Evolutionary conservation across 2,329 filamentous ascomycete species (phyloP).

Genomic region (Teratosphaeria nubilosa): DNA sequence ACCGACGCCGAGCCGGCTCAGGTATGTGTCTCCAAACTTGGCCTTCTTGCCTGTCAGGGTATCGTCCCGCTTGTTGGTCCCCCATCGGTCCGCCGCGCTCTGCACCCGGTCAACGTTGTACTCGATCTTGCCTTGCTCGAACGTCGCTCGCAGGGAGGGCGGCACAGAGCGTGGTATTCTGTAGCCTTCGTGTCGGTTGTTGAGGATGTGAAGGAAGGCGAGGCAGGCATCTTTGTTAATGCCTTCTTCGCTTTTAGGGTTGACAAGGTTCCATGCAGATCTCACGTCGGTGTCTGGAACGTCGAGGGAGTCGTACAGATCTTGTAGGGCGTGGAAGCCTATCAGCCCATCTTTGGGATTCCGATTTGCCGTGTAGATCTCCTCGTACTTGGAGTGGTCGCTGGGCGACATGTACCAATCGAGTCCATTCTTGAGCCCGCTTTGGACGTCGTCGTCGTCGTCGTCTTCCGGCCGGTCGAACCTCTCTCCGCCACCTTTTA

Average conservation of each 20-base stretch:
- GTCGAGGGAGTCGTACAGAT: conserved; percentile 73
- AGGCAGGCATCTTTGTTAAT: conserved; percentile 94
- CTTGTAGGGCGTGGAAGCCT: conserved; percentile 64
- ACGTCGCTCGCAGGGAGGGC: conserved; percentile 78
- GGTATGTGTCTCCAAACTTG: conserved; percentile 95
- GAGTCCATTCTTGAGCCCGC: conserved; percentile 87
- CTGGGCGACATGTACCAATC: conserved; percentile 98
- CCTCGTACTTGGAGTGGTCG: conserved; percentile 90
- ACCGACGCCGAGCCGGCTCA: conserved; percentile 72
- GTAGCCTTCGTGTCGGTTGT: conserved; percentile 89
- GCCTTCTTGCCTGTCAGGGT: conserved; percentile 83
- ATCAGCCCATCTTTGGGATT: conserved; percentile 67
- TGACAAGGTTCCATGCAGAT: conserved; percentile 94
- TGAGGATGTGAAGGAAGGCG: conserved; percentile 92
- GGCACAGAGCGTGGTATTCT: conserved; percentile 87
- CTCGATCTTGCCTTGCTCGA: conserved; percentile 93
- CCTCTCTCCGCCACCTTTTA: conserved; percentile 67
- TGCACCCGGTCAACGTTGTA: conserved; percentile 71
- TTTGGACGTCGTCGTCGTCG: conserved; percentile 66
- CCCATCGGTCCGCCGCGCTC: conserved; percentile 63
- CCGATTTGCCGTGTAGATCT: conserved; percentile 89
- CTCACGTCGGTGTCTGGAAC: conserved; percentile 70
- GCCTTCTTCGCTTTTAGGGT: conserved; percentile 69
- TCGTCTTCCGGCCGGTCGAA: conserved; percentile 72
- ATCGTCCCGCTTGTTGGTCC: conserved; percentile 63